phyloP scores from a whole-genome alignment of 768 basidiomycete species.

The Holtermannia corniformis region DNA sequence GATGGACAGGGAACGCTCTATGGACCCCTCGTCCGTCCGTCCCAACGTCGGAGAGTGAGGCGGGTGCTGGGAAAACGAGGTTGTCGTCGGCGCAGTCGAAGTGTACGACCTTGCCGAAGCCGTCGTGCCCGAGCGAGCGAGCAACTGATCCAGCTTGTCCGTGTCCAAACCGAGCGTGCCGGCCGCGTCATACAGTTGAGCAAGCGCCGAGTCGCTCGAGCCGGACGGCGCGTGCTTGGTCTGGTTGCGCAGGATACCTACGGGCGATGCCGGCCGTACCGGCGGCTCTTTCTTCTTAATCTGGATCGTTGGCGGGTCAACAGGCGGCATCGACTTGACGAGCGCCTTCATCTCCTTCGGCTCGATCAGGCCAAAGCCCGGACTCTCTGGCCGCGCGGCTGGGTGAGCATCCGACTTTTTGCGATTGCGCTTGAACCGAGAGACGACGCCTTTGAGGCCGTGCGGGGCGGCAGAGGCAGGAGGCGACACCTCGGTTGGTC shows the following conservation, averaged over 20 bases:
- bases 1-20: no score
- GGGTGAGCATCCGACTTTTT: background rate
- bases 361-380: background rate
- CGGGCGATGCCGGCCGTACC: no score
- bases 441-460: background rate
- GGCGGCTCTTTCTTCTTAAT: background rate
- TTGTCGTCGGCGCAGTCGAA: constrained; percentile 2
- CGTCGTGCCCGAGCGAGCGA: constrained; percentile 7
- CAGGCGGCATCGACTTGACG: background rate
- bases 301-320: background rate
- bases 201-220: constrained; percentile 15
- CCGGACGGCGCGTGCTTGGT: constrained; percentile 4
- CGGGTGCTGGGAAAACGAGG: background rate
- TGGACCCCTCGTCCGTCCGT: constrained; percentile 15
- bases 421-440: background rate
- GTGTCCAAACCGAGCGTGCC: constrained; percentile 21
- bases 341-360: background rate
- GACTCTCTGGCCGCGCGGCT: background rate
- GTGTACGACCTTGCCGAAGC: background rate
- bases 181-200: constrained; percentile 28
- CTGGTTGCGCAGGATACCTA: no score
- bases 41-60: background rate
- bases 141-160: constrained; percentile 19
- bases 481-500: background rate
- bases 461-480: background rate